Base-by-base conservation (phyloP, 1,284 basidiomycete genomes). In the Cryptococcus jaspeensis region DNA sequence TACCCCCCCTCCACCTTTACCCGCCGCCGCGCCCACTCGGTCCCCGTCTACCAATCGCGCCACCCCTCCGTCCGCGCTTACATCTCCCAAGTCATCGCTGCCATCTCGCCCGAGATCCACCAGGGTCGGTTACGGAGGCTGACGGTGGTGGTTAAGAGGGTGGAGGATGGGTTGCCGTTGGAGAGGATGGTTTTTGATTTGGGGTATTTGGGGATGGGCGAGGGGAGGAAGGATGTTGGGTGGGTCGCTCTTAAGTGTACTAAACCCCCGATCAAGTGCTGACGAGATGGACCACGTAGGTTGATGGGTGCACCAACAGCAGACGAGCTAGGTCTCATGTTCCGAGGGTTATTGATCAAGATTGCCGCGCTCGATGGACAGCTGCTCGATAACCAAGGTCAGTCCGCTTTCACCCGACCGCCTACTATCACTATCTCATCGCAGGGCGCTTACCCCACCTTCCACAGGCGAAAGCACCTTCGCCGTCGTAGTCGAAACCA, bases 1-100 rank as follows among this genome's bases (percentile, higher is more conserved):
- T 98, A 98, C 68, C 94, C 94, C 0, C 81, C 86, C 9, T 89
- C 90, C 37, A 81, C 95, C 13, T 98, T 98, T 72, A 82, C 88
- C 23, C 84, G 91, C 48, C 83, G 90, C 49, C 88, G 88, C 74
- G 93, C 92, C 72, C 95, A 93, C 76, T 86, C 90, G 53, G 88
- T 88, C 0, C 87, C 91, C 0, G 90, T 95, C 20, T 96, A 87
- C 71, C 91, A 96, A 76, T 92, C 90, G 4, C 87, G 92, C 5
- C 90, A 94, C 70, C 92, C 92, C 0, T 84, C 84, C 28, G 80
- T 98, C 48, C 89, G 90, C 65, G 85, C 89, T 44, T 98, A 97
- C 74, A 87, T 98, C 50, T 84, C 88, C 9, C 86, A 87, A 12
- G 87, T 90, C 0, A 81, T 92, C 51, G 85, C 85, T 59, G 86